phyloP scores from a whole-genome alignment of 208 protist genomes.

The Trypanosoma mega region DNA sequence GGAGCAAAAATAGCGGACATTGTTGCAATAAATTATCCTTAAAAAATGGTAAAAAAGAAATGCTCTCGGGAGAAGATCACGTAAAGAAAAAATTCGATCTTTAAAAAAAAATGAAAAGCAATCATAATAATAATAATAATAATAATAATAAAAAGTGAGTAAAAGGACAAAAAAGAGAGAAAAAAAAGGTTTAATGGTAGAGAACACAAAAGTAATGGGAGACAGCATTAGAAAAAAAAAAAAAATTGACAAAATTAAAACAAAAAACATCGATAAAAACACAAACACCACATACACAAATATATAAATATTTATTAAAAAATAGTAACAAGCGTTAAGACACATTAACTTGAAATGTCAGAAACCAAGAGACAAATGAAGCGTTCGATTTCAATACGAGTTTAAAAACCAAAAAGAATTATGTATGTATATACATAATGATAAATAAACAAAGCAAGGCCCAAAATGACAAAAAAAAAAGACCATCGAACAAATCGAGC shows the following conservation, averaged over 20 bases:
- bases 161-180: constrained; percentile 16
- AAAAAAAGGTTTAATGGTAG: too few relatives aligned
- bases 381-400: too few relatives aligned
- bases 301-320: not conserved
- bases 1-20: constrained; percentile 24
- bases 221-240: not conserved
- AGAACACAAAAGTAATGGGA: too few relatives aligned
- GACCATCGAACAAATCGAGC: too few relatives aligned
- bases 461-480: too few relatives aligned
- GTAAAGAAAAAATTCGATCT: not conserved
- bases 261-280: not conserved
- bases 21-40: too few relatives aligned
- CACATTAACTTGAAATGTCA: too few relatives aligned
- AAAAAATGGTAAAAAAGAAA: too few relatives aligned
- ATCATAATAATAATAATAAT: too few relatives aligned
- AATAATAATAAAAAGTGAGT: not conserved
- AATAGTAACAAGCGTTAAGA: not conserved
- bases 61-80: too few relatives aligned
- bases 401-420: not conserved
- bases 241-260: not conserved
- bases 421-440: not conserved
- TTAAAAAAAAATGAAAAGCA: constrained; percentile 3
- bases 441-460: too few relatives aligned
- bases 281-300: not conserved
- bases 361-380: too few relatives aligned